A percentile compares a stretch with the other conserved stretches of the same genome.
These are phyloP conservation scores for Endocalyx cinctus DNA, from an alignment of 2,329 filamentous ascomycete genomes.

Conservation along the genomic window DNA sequence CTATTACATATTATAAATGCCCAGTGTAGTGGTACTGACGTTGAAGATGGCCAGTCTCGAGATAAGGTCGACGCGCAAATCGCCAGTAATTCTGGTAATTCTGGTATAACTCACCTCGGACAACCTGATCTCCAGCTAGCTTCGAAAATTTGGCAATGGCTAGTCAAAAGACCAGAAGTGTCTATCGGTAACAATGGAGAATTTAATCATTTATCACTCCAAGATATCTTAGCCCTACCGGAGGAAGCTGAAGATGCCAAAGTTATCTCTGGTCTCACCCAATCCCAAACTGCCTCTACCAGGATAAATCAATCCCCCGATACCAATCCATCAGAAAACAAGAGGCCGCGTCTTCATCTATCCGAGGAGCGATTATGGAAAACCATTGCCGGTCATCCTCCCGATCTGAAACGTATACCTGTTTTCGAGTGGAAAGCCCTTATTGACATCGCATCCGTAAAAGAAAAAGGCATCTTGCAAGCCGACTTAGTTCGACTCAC, in stretches of 20 bases:
- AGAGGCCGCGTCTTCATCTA: slow-evolving; percentile 37
- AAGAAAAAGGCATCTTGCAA: slow-evolving; percentile 53
- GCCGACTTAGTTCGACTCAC: slow-evolving; percentile 54
- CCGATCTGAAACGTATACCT: slow-evolving; percentile 55
- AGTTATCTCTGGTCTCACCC: slow-evolving; percentile 2
- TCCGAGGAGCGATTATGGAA: slow-evolving; percentile 56
- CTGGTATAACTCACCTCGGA: no score
- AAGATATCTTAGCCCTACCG: slow-evolving; percentile 33
- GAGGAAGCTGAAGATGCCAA: slow-evolving; percentile 21
- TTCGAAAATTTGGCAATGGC: slow-evolving; percentile 38
- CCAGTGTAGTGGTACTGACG: no score
- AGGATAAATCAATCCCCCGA: slow-evolving; percentile 1
- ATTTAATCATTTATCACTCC: slow-evolving; percentile 34
- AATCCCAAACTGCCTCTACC: slow-evolving; percentile 2
- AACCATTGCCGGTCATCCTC: slow-evolving; percentile 53
- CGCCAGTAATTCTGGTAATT: background rate
- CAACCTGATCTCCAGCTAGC: slow-evolving; percentile 32
- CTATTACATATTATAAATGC: background rate
- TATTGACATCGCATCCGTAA: slow-evolving; percentile 52
- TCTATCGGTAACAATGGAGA: slow-evolving; percentile 31
- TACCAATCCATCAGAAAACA: slow-evolving; percentile 1
- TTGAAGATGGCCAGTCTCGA: slow-evolving; percentile 1
- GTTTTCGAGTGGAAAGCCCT: slow-evolving; percentile 56
- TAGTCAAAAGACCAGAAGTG: slow-evolving; percentile 35
- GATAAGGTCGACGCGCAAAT: background rate